Conservation (phyloP, 2,329 filamentous ascomycete species). For the Monosporascus sp. region DNA sequence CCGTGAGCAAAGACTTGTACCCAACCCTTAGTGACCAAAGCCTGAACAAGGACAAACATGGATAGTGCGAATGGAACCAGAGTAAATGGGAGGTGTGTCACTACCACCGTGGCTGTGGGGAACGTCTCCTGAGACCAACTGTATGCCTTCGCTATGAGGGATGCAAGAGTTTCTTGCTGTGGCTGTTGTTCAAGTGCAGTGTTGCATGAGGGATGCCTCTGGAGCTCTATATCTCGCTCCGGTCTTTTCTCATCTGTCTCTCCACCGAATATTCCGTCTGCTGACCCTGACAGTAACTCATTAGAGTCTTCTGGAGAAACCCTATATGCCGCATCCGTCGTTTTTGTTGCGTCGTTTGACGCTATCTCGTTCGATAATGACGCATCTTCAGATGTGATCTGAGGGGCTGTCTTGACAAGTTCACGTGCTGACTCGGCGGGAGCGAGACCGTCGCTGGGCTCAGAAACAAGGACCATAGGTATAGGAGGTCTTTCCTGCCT, state of each 20-base stretch:
- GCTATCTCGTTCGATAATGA: neutral
- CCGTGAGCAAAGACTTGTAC: conserved; percentile 66
- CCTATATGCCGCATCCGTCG: conserved; percentile 4
- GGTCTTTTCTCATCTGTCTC: conserved; percentile 9
- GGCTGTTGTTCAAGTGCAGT: conserved; percentile 1
- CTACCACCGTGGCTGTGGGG: conserved; percentile 60
- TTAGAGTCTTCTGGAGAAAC: neutral
- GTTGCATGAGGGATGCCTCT: conserved; percentile 8
- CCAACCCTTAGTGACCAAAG: conserved; percentile 68
- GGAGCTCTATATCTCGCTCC: conserved; percentile 8
- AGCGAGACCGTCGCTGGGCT: neutral
- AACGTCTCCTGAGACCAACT: conserved; percentile 65
- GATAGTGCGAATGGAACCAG: conserved; percentile 66
- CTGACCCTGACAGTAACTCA: conserved; percentile 3
- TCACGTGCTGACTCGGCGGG: neutral
- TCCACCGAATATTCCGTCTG: neutral
- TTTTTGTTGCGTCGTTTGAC: neutral
- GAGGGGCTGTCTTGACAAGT: neutral
- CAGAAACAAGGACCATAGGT: neutral
- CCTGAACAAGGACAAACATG: conserved; percentile 73
- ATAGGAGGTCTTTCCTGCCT: neutral
- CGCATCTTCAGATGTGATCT: neutral
- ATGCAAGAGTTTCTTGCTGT: conserved; percentile 45
- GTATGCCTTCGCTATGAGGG: conserved; percentile 38
- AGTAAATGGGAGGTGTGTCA: conserved; percentile 60